Percentiles rank a stretch among this genome's conserved stretches.
These are phyloP conservation scores for Anthoceros angustus DNA, from an alignment of 225 moss, liverwort and hornwort genomes.

Conservation along the genomic window DNA sequence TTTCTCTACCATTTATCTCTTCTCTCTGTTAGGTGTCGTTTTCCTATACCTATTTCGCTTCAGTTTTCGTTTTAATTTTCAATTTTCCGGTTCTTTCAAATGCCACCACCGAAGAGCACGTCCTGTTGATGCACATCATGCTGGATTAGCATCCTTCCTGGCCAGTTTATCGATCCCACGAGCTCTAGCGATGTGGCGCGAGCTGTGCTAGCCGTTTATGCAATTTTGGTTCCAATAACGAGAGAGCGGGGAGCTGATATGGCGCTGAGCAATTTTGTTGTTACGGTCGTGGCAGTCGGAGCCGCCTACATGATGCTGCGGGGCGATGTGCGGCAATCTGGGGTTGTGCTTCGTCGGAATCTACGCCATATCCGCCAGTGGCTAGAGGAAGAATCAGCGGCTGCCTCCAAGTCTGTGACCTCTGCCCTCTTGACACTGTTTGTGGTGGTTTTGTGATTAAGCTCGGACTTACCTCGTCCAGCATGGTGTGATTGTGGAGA, in stretches of 20 bases:
- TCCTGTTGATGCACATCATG: too few species aligned
- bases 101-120: too few species aligned
- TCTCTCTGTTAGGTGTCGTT: too few species aligned
- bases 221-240: too few species aligned
- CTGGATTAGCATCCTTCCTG: too few species aligned
- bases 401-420: constrained; percentile 34
- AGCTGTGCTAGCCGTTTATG: too few species aligned
- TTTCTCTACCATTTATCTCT: too few species aligned
- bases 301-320: constrained; percentile 59
- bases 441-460: background rate
- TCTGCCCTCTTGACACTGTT: background rate
- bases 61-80: too few species aligned
- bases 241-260: constrained; percentile 10
- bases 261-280: constrained; percentile 66
- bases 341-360: constrained; percentile 48
- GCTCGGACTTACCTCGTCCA: background rate
- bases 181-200: too few species aligned
- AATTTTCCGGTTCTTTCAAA: too few species aligned
- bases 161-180: too few species aligned
- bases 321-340: constrained; percentile 63
- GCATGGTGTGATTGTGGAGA: background rate
- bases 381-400: constrained; percentile 53
- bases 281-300: constrained; percentile 66
- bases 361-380: constrained; percentile 60
- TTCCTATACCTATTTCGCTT: too few species aligned